phyloP scores from a whole-genome alignment of 768 basidiomycete genomes.

The Cystobasidium ongulense region DNA sequence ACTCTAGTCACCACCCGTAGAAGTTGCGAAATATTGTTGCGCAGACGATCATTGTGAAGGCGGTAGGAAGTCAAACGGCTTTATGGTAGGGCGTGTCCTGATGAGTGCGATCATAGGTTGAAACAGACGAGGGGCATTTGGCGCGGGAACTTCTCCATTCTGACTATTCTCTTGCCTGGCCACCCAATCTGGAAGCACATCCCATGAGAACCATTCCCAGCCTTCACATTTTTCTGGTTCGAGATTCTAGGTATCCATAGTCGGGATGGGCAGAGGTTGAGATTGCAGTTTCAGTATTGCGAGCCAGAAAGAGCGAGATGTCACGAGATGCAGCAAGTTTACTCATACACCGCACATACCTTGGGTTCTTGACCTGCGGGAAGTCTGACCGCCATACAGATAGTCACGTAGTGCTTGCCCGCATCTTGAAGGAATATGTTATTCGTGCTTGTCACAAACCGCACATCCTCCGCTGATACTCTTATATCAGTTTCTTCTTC shows the following conservation, averaged over 20 bases:
- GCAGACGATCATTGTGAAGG: too few species aligned
- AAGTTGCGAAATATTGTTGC: too few species aligned
- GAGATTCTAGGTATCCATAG: not conserved
- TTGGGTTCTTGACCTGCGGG: not conserved
- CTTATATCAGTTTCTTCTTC: slow-evolving; percentile 35
- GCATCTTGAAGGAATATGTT: slow-evolving; percentile 15
- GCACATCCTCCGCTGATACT: not conserved
- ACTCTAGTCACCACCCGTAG: too few species aligned
- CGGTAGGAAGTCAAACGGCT: too few species aligned
- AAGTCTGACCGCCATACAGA: slow-evolving; percentile 12
- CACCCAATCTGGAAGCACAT: not conserved
- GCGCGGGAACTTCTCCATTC: not conserved
- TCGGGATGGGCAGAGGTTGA: too few species aligned
- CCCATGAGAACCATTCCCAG: slow-evolving; percentile 3
- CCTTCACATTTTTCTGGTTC: slow-evolving; percentile 9
- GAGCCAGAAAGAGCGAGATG: not conserved
- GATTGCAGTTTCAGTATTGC: too few species aligned
- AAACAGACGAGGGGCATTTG: not conserved
- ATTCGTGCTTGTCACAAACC: slow-evolving; percentile 35
- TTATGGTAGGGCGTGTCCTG: too few species aligned
- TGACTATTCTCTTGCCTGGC: not conserved
- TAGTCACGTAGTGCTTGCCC: slow-evolving; percentile 36
- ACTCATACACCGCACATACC: not conserved
- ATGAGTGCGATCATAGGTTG: not conserved
- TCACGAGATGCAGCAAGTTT: too few species aligned